Evolutionary conservation across 805 yeast species (phyloP).

Genomic region (Suhomyces kilbournensis): DNA sequence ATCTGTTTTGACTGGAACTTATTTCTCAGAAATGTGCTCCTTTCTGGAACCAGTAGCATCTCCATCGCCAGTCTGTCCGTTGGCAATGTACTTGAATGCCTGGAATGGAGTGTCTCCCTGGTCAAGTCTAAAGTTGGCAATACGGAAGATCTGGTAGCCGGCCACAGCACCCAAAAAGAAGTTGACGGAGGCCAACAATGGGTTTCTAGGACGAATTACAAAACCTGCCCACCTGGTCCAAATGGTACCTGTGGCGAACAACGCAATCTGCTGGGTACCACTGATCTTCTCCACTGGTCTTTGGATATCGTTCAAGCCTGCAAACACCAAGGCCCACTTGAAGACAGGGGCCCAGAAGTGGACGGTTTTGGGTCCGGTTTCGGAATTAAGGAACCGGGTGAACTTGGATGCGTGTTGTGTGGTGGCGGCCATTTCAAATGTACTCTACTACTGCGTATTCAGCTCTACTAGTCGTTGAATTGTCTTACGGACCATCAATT

Average conservation of each 20-base stretch:
- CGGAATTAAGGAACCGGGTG: conserved; percentile 71
- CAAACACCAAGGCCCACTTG: conserved; percentile 86
- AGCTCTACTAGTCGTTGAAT: background rate
- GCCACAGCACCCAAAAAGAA: conserved; percentile 92
- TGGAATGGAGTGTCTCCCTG: conserved; percentile 62
- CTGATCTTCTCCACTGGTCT: conserved; percentile 92
- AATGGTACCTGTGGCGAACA: conserved; percentile 86
- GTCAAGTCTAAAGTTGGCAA: conserved; percentile 59
- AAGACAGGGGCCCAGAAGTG: conserved; percentile 83
- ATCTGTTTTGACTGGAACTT: no score
- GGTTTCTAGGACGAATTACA: conserved; percentile 86
- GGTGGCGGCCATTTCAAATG: conserved; percentile 21
- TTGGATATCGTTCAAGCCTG: conserved; percentile 81
- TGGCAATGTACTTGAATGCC: conserved; percentile 55
- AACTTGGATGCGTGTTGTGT: conserved; percentile 51
- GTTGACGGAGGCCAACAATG: conserved; percentile 85
- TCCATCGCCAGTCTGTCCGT: conserved; percentile 34
- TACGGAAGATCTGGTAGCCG: conserved; percentile 74
- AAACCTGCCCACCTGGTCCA: conserved; percentile 98
- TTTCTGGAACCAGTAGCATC: background rate
- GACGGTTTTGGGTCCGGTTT: conserved; percentile 95
- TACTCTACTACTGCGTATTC: background rate
- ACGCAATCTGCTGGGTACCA: conserved; percentile 85
- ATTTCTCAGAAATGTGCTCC: conserved; percentile 1
- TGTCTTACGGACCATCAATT: background rate